Base-by-base conservation (phyloP, 2,329 filamentous ascomycete genomes). In the Cytospora schulzeri region DNA sequence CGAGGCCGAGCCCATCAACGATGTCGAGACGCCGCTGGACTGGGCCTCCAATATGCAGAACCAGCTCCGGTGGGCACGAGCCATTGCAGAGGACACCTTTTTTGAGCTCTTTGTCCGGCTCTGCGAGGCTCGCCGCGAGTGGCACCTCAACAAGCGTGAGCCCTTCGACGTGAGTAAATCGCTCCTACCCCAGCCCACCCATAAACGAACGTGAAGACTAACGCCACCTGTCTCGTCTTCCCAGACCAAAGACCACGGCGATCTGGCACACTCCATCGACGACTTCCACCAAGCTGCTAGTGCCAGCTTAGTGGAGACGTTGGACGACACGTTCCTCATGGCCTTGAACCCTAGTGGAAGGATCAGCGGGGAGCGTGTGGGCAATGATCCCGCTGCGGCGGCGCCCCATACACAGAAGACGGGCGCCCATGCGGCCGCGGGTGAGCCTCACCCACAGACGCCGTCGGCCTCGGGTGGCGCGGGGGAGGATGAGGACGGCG, bases 161-260 rank as follows among this genome's bases (percentile, higher is more conserved):
- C 62, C 62, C 28, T 63, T 63, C 62, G 24, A 60, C 62, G 54
- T 58, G 14, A 55, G 59, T 28, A 9, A 5, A 4, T 33, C n/a
- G 2, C n/a, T 5, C 15, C 14, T 11, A 2, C 5, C 4, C 24
- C 2, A 15, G 1, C 9, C 1, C 11, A 7, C 2, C 26, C 24
- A 4, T n/a, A 1, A 28, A 17, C 17, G 4, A 4, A 11, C 5
- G 19, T 12, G 15, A 11, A 28, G 17, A 17, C 56, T 58, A 22
- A 58, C 28, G 17, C 4, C 5, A n/a, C 31, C 3, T 11, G 12
- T 31, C 2, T 17, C 14, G 4, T 33, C 14, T 19, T 4, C 15
- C 38, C 19, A 61, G 59, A 33, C 19, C 56, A 14, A 28, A 6
- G 56, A 57, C 2, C 62, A 58, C 35, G 55, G 62, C 1, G 41